Base-by-base conservation (phyloP, 2,329 filamentous ascomycete species). In the Endoconidiophora polonica region DNA sequence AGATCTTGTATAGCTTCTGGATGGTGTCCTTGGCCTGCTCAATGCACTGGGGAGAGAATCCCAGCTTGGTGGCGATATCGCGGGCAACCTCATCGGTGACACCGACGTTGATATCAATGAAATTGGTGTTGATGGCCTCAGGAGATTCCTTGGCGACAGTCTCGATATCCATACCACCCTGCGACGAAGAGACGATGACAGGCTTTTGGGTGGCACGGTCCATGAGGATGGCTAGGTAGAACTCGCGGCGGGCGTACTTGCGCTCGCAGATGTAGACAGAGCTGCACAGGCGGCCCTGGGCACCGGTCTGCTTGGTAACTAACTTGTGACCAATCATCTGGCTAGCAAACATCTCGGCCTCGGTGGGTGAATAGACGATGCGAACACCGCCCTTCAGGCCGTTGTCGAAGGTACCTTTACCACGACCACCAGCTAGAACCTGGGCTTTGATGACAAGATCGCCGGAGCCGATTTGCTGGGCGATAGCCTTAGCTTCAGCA, bases 291-390 rank as follows among this genome's bases (percentile, higher is more conserved):
- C 91, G 86, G 64, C 91, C 91, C 60, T 69, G 77, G 59, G 90
- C 86, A 66, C 91, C 91, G 53, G 91, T 98, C 76, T 98, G 91
- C 80, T 98, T 98, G 68, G 91, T 98, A 70, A 98, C 79, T 69
- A 98, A 86, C 72, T 95, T 95, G 74, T 98, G 90, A 64, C 91
- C 91, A 69, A 98, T 96, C 91, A 98, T 98, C 74, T 98, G 88
- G 60, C 90, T 78, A 59, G 91, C 90, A 66, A 98, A 94, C 80
- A 96, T 94, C 75, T 86, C 84, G 63, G 91, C 91, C 75, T 83
- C 79, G 61, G 87, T 88, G 54, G 91, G 86, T 73, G 90, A 96
- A 79, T 96, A 98, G 70, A 98, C 94, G 62, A 98, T 88, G 61
- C 91, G 81, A 60, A 98, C 91, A 73, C 91, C 91, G 62, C 91